Evolutionary conservation across 2,329 filamentous ascomycete species (phyloP).

Genomic region (Aspergillus versicolor): DNA sequence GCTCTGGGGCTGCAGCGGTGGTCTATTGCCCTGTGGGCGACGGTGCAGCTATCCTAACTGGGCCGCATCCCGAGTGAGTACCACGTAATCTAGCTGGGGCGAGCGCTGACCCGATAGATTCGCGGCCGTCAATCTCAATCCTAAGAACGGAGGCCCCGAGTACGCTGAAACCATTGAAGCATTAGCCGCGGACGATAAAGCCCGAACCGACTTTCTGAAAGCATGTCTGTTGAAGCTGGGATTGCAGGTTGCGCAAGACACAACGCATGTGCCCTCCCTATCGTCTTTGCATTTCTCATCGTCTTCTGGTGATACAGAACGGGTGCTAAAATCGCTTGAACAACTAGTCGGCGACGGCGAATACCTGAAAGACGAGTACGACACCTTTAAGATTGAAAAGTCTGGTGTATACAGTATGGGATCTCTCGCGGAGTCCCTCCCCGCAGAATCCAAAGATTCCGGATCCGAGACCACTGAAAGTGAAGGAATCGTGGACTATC

Average conservation of each 20-base stretch:
- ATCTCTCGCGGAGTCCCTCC: constrained; percentile 56
- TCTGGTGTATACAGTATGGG: constrained; percentile 61
- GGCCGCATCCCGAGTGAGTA: constrained; percentile 85
- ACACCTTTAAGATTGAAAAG: constrained; percentile 77
- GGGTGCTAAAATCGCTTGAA: constrained; percentile 62
- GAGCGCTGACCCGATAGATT: constrained; percentile 59
- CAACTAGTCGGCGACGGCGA: constrained; percentile 68
- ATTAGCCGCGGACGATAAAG: constrained; percentile 67
- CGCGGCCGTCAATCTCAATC: constrained; percentile 72
- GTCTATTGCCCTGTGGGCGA: constrained; percentile 81
- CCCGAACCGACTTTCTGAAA: constrained; percentile 72
- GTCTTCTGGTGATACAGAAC: constrained; percentile 62
- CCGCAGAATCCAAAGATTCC: constrained; percentile 29
- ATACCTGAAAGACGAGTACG: constrained; percentile 75
- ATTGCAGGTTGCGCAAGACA: constrained; percentile 71
- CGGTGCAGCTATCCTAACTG: constrained; percentile 76
- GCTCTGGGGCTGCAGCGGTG: constrained; percentile 71
- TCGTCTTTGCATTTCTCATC: constrained; percentile 82
- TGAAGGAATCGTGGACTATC: constrained; percentile 72
- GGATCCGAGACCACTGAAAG: constrained; percentile 24
- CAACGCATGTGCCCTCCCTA: constrained; percentile 70
- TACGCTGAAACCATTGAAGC: constrained; percentile 70
- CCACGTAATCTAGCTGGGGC: constrained; percentile 2
- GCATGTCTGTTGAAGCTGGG: constrained; percentile 78
- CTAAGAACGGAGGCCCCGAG: constrained; percentile 63